Percentiles rank a stretch among this genome's conserved stretches.
phyloP scores from a whole-genome alignment of 805 yeast genomes.

The Scheffersomyces lignosus region DNA sequence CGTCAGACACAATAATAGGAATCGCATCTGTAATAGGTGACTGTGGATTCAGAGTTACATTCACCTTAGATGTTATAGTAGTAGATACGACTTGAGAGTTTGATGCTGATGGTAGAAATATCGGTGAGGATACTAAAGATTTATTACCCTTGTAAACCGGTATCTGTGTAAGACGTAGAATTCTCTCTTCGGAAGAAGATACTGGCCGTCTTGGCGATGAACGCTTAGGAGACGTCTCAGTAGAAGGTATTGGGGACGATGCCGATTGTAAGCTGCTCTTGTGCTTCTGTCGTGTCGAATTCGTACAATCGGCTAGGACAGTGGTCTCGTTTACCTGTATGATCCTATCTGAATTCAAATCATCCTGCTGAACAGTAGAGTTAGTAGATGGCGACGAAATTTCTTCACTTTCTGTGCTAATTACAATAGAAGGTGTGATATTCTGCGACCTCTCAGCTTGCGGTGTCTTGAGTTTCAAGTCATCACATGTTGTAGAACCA shows the following conservation, averaged over 20 bases:
- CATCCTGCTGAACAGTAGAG: slow-evolving; percentile 17
- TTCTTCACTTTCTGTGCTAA: slow-evolving; percentile 15
- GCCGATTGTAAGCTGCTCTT: no score
- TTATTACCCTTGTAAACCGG: slow-evolving; percentile 24
- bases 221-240: slow-evolving; percentile 6
- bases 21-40: no score
- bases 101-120: no score
- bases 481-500: neutral
- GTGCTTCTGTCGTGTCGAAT: no score
- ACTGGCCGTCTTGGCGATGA: slow-evolving; percentile 15
- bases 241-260: neutral
- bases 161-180: slow-evolving; percentile 23
- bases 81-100: no score
- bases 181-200: slow-evolving; percentile 24
- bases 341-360: no score
- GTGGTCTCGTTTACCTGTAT: no score
- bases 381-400: slow-evolving; percentile 16
- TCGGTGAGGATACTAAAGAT: no score
- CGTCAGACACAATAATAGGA: no score
- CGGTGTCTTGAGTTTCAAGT: neutral
- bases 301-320: no score
- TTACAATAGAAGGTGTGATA: slow-evolving; percentile 18
- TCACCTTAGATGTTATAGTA: no score
- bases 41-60: no score
- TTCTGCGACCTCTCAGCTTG: slow-evolving; percentile 2